Evolutionary conservation across 768 basidiomycete genomes (phyloP).

Genomic region (Lepiota venenata): DNA sequence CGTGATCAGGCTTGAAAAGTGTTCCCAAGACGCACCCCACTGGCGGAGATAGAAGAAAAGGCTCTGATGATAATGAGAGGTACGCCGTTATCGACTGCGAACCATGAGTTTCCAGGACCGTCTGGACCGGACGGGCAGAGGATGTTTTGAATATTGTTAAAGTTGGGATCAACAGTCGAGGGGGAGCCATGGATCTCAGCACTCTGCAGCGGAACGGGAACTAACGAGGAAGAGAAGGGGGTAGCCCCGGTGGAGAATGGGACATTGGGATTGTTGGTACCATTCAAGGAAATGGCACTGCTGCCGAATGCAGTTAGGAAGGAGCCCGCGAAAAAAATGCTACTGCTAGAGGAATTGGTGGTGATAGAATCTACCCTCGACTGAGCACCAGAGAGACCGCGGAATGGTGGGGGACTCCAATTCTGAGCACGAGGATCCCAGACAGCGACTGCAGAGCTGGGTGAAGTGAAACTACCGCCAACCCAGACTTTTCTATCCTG

Average conservation of each 20-base stretch:
- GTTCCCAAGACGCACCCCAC: constrained; percentile 88
- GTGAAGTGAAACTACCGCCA: constrained; percentile 72
- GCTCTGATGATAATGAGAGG: constrained; percentile 76
- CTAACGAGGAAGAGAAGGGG: constrained; percentile 86
- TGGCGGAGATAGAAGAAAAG: constrained; percentile 70
- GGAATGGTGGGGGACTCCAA: constrained; percentile 82
- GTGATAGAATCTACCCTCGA: constrained; percentile 74
- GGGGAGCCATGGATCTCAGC: constrained; percentile 59
- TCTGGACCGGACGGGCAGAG: constrained; percentile 87
- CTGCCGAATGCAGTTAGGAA: constrained; percentile 78
- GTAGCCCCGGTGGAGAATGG: constrained; percentile 80
- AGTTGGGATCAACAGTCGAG: constrained; percentile 56
- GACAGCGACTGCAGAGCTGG: constrained; percentile 63
- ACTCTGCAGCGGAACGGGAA: constrained; percentile 66
- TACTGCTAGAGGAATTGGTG: constrained; percentile 63
- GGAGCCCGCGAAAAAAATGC: constrained; percentile 85
- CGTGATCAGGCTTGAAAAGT: constrained; percentile 77
- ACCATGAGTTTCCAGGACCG: constrained; percentile 82
- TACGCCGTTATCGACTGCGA: constrained; percentile 65
- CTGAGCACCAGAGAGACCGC: constrained; percentile 70
- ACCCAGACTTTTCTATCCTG: constrained; percentile 68
- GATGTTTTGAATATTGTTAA: constrained; percentile 61
- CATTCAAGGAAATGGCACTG: constrained; percentile 42
- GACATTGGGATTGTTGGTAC: constrained; percentile 81
- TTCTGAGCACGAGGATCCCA: constrained; percentile 59